Conservation (phyloP, 495 filamentous ascomycete genomes). For the Corynascus novoguineensis region DNA sequence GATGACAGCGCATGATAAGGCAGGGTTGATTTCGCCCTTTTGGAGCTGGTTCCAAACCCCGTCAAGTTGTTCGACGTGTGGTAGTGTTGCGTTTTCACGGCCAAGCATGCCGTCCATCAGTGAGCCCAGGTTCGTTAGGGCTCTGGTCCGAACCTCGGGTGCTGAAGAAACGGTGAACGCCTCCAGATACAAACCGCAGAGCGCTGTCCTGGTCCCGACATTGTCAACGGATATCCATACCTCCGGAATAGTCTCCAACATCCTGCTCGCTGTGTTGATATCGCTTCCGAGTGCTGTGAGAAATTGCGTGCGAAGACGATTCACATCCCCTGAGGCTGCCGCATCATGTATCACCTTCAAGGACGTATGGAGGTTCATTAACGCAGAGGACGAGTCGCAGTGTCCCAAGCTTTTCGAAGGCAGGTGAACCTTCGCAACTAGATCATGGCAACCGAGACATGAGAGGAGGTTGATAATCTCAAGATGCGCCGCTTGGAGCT, state of each 20-base stretch:
- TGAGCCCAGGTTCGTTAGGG: slow-evolving; percentile 32
- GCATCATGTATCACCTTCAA: slow-evolving; percentile 21
- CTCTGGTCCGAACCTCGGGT: slow-evolving; percentile 35
- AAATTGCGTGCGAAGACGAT: slow-evolving; percentile 18
- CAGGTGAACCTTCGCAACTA: background rate
- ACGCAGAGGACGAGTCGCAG: slow-evolving; percentile 14
- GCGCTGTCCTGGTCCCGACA: slow-evolving; percentile 2
- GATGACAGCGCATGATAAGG: slow-evolving; percentile 41
- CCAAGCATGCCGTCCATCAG: slow-evolving; percentile 29
- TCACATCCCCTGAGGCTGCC: slow-evolving; percentile 11
- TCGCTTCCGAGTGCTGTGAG: slow-evolving; percentile 14
- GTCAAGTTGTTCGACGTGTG: slow-evolving; percentile 19
- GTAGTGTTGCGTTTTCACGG: slow-evolving; percentile 14
- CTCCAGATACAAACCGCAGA: slow-evolving; percentile 27
- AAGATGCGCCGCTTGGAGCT: slow-evolving; percentile 37
- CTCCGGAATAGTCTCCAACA: slow-evolving; percentile 29
- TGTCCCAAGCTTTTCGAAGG: background rate
- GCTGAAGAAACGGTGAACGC: slow-evolving; percentile 19
- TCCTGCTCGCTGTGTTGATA: slow-evolving; percentile 27
- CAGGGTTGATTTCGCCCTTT: slow-evolving; percentile 37
- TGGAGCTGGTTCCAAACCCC: slow-evolving; percentile 30
- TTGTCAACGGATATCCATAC: slow-evolving; percentile 20
- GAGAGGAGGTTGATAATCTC: slow-evolving; percentile 37
- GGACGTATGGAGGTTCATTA: slow-evolving; percentile 21
- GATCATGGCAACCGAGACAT: slow-evolving; percentile 6